A percentile compares a stretch with the other conserved stretches of the same genome.
These are phyloP conservation scores for Apiospora saccharicola DNA, from an alignment of 2,329 filamentous ascomycete genomes.

Conservation along the genomic window DNA sequence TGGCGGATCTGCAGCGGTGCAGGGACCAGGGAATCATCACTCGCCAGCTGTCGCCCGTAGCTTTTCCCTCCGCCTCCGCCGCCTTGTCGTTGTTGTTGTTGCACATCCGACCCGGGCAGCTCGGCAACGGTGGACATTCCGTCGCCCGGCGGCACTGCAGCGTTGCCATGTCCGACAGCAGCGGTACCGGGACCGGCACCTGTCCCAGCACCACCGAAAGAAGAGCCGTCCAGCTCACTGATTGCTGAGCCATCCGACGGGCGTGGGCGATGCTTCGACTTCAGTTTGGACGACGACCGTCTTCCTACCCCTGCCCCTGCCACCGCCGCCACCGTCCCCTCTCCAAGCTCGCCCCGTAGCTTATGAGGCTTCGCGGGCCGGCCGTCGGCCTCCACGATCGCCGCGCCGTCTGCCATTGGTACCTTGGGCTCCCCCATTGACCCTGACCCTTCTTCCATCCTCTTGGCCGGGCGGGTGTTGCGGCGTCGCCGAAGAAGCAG, in stretches of 20 bases:
- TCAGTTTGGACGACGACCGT: background rate
- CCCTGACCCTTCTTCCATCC: background rate
- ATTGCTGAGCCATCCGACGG: background rate
- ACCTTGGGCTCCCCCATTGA: conserved; percentile 20
- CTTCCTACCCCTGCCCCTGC: background rate
- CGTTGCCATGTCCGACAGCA: background rate
- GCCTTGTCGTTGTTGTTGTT: background rate
- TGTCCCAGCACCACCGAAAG: background rate
- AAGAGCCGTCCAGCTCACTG: conserved; percentile 21
- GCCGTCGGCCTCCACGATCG: conserved; percentile 29
- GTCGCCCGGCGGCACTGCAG: background rate
- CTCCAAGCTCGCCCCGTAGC: conserved; percentile 17
- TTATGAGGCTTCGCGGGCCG: conserved; percentile 28
- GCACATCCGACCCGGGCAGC: background rate
- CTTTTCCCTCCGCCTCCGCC: background rate
- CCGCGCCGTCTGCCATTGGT: conserved; percentile 24
- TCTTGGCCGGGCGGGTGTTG: conserved; percentile 5
- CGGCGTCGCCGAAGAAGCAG: conserved; percentile 22
- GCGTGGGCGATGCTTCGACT: background rate
- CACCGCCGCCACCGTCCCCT: conserved; percentile 20
- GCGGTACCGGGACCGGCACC: background rate
- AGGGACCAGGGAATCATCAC: background rate
- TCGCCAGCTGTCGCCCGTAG: background rate
- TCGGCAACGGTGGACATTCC: background rate
- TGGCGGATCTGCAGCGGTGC: conserved; percentile 4